Evolutionary conservation across 2,329 filamentous ascomycete species (phyloP).

Genomic region (Ambrosiella beaveri): DNA sequence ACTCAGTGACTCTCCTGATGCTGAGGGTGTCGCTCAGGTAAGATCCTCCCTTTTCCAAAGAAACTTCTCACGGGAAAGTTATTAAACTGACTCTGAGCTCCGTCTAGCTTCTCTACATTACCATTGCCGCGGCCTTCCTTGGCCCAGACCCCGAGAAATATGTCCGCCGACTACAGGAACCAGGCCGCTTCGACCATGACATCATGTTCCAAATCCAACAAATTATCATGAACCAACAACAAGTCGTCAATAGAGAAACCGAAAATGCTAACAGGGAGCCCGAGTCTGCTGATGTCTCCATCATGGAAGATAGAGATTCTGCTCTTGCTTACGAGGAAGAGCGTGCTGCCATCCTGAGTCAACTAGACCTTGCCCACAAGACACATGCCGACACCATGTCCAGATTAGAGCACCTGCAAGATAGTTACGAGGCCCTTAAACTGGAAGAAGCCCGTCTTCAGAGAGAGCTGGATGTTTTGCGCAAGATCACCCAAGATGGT

Average conservation of each 20-base stretch:
- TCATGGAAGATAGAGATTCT: constrained; percentile 31
- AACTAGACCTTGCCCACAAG: constrained; percentile 37
- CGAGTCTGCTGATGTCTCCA: constrained; percentile 19
- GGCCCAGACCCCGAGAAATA: constrained; percentile 39
- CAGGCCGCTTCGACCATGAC: constrained; percentile 22
- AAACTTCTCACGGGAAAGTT: too few relatives aligned
- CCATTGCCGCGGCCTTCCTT: constrained; percentile 42
- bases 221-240: constrained; percentile 27
- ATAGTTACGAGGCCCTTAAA: constrained; percentile 47
- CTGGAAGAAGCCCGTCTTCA: constrained; percentile 43
- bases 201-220: constrained; percentile 29
- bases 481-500: constrained; percentile 34
- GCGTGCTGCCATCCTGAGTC: constrained; percentile 31
- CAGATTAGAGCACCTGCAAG: constrained; percentile 41
- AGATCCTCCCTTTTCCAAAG: constrained; percentile 12
- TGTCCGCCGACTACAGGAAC: constrained; percentile 27
- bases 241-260: constrained; percentile 15
- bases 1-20: constrained; percentile 38
- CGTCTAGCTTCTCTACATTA: constrained; percentile 39
- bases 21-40: constrained; percentile 36
- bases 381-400: constrained; percentile 41
- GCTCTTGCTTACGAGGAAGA: constrained; percentile 41
- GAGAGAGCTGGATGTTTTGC: constrained; percentile 32
- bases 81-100: neutral
- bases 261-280: constrained; percentile 15